Base-by-base conservation (phyloP, 352 stramenopile species). In the Nothophytophthora sp. region DNA sequence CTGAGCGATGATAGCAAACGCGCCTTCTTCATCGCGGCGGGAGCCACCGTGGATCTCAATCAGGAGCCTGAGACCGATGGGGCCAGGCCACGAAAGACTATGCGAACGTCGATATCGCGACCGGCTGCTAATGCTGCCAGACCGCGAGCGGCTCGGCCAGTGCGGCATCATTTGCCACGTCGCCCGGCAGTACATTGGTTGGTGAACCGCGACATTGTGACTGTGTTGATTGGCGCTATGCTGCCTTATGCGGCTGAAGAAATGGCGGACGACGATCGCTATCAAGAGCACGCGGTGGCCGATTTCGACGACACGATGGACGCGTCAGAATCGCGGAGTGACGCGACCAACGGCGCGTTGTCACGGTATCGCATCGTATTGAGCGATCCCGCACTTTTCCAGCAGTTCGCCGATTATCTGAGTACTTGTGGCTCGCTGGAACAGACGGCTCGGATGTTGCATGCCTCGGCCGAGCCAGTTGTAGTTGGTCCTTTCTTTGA, bases 21-120 rank as follows among this genome's bases (percentile, higher is more conserved):
- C n/a, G 50, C 60, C 19, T 89, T 78, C 45, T 89, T 87, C 48
- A 75, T 72, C 3, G 30, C 50, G 4, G 48, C 48, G 13, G 49
- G 55, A 3, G 55, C 43, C 22, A 45, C 48, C 2, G 58, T 54
- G 35, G 45, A 60, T 59, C 5, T 20, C 24, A 13, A 34, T 10
- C 16, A 34, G 5, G 22, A 15, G 6, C n/a, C 12, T 1, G 40
- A 58, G 37, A 32, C 24, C 12, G 42, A 32, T 20, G 15, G 35
- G 13, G 45, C 48, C 33, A 42, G 44, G 53, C 33, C 51, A 0
- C 38, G 34, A 6, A 67, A 67, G 39, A 67, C n/a, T n/a, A n/a
- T n/a, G n/a, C n/a, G n/a, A 42, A 20, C 27, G 33, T 40, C 35
- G 6, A 30, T 19, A 16, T 37, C 25, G 5, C 19, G n/a, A 27